Evolutionary conservation across 306 rosid genomes (phyloP).

Genomic region (Fragaria iinumae): DNA sequence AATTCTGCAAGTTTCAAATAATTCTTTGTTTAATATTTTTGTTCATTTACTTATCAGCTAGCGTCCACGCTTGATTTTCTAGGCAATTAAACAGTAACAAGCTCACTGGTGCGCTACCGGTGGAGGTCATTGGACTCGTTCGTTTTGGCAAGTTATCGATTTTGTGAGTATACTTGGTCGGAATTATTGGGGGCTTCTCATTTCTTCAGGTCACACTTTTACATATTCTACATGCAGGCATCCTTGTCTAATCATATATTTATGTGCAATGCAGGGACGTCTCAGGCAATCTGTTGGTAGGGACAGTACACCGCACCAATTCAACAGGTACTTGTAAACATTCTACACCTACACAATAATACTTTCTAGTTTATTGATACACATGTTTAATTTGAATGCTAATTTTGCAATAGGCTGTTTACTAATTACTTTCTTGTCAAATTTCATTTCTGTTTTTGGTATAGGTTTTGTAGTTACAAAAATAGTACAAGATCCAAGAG

Average conservation of each 20-base stretch:
- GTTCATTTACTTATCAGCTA: neutral
- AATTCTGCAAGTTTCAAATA: slow-evolving; percentile 5
- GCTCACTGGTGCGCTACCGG: slow-evolving; percentile 19
- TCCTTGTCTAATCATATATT: neutral
- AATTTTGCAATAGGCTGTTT: neutral
- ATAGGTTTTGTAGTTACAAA: slow-evolving; percentile 12
- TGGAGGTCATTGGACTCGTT: slow-evolving; percentile 24
- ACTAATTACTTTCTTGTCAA: neutral
- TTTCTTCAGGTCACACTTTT: neutral
- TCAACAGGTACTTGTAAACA: neutral
- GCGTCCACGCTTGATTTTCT: neutral
- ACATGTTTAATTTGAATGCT: neutral
- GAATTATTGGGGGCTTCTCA: neutral
- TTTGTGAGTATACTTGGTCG: slow-evolving; percentile 16
- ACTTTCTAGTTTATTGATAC: neutral
- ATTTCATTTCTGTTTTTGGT: neutral
- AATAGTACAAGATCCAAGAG: slow-evolving; percentile 25
- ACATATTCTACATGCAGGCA: neutral
- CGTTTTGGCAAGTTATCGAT: slow-evolving; percentile 8
- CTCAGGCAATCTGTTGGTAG: slow-evolving; percentile 17
- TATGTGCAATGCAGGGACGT: slow-evolving; percentile 1
- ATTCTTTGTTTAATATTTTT: too few relatives aligned
- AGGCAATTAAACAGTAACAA: slow-evolving; percentile 30
- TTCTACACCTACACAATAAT: neutral
- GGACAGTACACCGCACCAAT: slow-evolving; percentile 5